A percentile compares a stretch with the other conserved stretches of the same genome.
Evolutionary conservation across 805 yeast species (phyloP).

Genomic region (Candida piceae): DNA sequence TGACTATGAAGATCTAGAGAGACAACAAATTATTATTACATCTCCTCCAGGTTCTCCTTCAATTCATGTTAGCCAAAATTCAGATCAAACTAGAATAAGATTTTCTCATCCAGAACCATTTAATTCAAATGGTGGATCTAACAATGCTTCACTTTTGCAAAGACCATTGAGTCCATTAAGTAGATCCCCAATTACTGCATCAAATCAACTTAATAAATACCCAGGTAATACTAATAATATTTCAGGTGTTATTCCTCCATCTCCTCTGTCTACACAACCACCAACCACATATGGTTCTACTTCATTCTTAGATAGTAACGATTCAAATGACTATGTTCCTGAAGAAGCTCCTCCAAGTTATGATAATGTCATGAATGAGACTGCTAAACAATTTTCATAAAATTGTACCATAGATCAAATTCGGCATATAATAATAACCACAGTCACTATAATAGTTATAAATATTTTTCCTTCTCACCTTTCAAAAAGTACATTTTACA

Average conservation of each 20-base stretch:
- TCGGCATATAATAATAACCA: no score
- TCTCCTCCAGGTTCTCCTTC: slow-evolving; percentile 7
- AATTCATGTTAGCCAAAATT: no score
- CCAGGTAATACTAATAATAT: no score
- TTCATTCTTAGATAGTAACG: slow-evolving; percentile 2
- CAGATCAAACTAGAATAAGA: slow-evolving; percentile 5
- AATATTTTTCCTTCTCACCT: no score
- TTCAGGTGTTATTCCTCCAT: background rate
- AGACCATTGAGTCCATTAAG: slow-evolving; percentile 23
- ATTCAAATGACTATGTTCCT: slow-evolving; percentile 16
- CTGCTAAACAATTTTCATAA: slow-evolving; percentile 21
- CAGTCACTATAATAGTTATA: no score
- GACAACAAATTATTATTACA: slow-evolving; percentile 26
- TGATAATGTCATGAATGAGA: slow-evolving; percentile 32
- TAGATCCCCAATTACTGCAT: slow-evolving; percentile 7
- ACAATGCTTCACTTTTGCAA: no score
- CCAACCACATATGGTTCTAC: slow-evolving; percentile 15
- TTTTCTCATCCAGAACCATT: slow-evolving; percentile 32
- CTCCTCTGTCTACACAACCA: slow-evolving; percentile 4
- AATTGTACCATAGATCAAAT: background rate
- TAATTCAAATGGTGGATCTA: slow-evolving; percentile 11
- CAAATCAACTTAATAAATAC: slow-evolving; percentile 1
- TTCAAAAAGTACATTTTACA: background rate
- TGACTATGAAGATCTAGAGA: slow-evolving; percentile 19
- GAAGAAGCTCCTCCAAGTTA: slow-evolving; percentile 32